A percentile compares a stretch with the other conserved stretches of the same genome.
phyloP scores from a whole-genome alignment of 2,329 filamentous ascomycete genomes.

The Ambrosiella beaveri region DNA sequence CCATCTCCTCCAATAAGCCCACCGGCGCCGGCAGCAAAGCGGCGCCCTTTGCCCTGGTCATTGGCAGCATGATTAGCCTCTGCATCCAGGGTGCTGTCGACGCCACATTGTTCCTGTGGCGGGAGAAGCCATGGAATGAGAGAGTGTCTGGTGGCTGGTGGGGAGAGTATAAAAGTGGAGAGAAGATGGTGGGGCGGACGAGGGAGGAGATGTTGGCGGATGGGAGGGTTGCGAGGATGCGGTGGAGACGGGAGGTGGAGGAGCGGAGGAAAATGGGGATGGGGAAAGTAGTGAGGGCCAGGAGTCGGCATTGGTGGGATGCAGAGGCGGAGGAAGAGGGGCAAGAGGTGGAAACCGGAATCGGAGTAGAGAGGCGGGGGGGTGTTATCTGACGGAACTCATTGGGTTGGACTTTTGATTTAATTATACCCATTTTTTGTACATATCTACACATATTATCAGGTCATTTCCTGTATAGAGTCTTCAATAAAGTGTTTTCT shows the following conservation, averaged over 20 bases:
- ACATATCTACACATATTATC: constrained; percentile 8
- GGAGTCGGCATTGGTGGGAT: constrained; percentile 24
- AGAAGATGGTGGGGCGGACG: constrained; percentile 25
- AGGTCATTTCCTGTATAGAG: background rate
- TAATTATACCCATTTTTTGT: constrained; percentile 1
- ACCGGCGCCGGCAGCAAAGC: constrained; percentile 7
- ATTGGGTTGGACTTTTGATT: background rate
- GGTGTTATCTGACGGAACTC: background rate
- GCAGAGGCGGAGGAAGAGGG: constrained; percentile 9
- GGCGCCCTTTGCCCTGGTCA: constrained; percentile 35
- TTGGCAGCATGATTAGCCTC: constrained; percentile 39
- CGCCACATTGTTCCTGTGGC: constrained; percentile 46
- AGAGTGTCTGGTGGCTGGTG: constrained; percentile 13
- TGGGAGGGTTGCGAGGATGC: constrained; percentile 28
- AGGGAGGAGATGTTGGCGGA: constrained; percentile 36
- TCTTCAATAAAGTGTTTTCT: background rate
- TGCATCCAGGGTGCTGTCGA: constrained; percentile 51
- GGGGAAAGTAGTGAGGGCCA: background rate
- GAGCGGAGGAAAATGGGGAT: constrained; percentile 14
- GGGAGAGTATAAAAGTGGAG: constrained; percentile 5
- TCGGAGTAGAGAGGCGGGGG: background rate
- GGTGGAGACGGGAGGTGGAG: constrained; percentile 30
- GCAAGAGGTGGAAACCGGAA: background rate
- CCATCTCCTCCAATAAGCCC: constrained; percentile 14
- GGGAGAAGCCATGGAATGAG: constrained; percentile 45